These are phyloP conservation scores for Dentipellis fragilis DNA, from an alignment of 768 basidiomycete species.

Conservation along the genomic window DNA sequence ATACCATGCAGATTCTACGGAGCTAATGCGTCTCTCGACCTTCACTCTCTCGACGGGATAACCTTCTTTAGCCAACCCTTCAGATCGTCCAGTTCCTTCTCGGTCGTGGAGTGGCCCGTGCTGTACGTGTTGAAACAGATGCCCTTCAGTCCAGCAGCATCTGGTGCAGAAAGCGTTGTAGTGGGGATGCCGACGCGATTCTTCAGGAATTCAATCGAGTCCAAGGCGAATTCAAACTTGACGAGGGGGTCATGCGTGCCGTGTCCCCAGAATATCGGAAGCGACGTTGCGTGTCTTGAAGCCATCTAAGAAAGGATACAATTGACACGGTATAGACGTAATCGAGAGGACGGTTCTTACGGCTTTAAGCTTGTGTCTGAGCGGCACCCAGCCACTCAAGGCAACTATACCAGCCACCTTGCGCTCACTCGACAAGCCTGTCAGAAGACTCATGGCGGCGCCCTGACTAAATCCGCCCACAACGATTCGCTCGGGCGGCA, in stretches of 20 bases:
- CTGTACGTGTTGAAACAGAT: constrained; percentile 59
- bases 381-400: constrained; percentile 74
- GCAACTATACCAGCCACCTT: constrained; percentile 64
- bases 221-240: constrained; percentile 38
- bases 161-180: constrained; percentile 24
- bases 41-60: constrained; percentile 24
- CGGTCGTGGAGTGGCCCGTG: constrained; percentile 55
- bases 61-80: constrained; percentile 58
- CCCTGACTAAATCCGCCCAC: constrained; percentile 90
- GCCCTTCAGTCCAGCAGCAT: constrained; percentile 36
- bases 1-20: not conserved
- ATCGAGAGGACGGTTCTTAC: constrained; percentile 29
- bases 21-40: not conserved
- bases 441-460: constrained; percentile 66
- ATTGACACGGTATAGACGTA: constrained; percentile 1
- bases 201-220: constrained; percentile 49
- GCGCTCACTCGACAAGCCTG: constrained; percentile 55
- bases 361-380: constrained; percentile 53
- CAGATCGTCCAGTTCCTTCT: constrained; percentile 61
- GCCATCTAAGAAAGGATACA: constrained; percentile 37
- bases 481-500: constrained; percentile 61
- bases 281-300: constrained; percentile 43
- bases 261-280: constrained; percentile 84
- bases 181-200: constrained; percentile 36
- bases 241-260: constrained; percentile 73